Conservation (phyloP, 2,329 filamentous ascomycete genomes). For the Alternaria gaisen region DNA sequence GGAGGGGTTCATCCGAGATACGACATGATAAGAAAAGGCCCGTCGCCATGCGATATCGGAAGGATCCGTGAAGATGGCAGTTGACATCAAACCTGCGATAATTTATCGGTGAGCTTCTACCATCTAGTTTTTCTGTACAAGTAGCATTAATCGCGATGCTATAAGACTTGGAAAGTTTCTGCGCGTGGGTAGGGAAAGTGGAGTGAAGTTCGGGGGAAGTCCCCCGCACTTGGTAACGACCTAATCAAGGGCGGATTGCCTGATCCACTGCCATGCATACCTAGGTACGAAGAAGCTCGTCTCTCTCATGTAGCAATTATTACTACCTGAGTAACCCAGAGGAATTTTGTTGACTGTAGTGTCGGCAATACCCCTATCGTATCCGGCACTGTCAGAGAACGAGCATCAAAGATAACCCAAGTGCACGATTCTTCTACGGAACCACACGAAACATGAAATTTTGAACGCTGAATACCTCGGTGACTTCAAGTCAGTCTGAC, state of each 20-base stretch:
- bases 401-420: not conserved
- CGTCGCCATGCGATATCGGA: conserved; percentile 12
- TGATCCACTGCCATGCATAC: not conserved
- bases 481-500: not conserved
- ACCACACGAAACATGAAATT: not conserved
- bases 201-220: not conserved
- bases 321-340: not conserved
- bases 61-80: not conserved
- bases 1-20: conserved; percentile 14
- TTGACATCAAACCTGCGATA: conserved; percentile 7
- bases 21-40: conserved; percentile 23
- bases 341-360: not conserved
- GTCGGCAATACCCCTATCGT: not conserved
- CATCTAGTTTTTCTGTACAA: not conserved
- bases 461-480: not conserved
- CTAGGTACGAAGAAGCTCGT: not conserved
- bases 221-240: not conserved
- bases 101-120: not conserved
- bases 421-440: not conserved
- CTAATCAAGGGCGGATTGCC: not conserved
- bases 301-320: not conserved
- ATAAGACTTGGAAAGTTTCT: not conserved
- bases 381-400: not conserved
- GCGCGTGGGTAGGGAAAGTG: not conserved
- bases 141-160: not conserved